Conservation (phyloP, 2,329 filamentous ascomycete species). For the Hymenoscyphus fraxineus region DNA sequence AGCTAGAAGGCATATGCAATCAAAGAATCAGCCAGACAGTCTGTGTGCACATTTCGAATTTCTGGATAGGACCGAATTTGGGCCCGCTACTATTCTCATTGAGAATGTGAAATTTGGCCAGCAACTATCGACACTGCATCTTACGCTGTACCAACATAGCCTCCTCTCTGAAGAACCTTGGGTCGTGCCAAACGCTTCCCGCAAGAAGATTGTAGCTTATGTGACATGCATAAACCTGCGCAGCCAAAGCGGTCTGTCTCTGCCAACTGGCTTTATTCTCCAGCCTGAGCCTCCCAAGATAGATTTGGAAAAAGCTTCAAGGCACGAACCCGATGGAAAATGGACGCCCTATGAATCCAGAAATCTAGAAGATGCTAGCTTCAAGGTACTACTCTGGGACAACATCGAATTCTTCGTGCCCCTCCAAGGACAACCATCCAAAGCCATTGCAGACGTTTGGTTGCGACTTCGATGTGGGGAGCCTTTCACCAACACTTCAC, state of each 20-base stretch:
- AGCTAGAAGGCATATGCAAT: neutral
- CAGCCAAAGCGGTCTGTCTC: neutral
- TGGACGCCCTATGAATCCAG: too few species aligned
- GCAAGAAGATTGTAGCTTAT: neutral
- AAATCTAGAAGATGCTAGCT: too few species aligned
- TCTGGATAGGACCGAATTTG: neutral
- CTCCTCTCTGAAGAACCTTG: conserved; percentile 1
- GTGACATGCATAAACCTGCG: conserved; percentile 1
- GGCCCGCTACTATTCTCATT: conserved; percentile 1
- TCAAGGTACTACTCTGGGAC: too few species aligned
- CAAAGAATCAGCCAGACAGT: neutral
- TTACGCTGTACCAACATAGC: conserved; percentile 6
- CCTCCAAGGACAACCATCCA: too few species aligned
- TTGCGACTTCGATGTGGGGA: too few species aligned
- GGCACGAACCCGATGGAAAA: too few species aligned
- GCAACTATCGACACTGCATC: conserved; percentile 7
- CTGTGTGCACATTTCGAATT: conserved; percentile 7
- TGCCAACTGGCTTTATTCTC: conserved; percentile 1
- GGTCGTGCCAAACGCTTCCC: neutral
- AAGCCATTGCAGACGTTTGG: too few species aligned
- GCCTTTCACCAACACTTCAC: too few species aligned
- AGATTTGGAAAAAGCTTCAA: too few species aligned
- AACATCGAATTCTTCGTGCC: too few species aligned
- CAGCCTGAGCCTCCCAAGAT: too few species aligned
- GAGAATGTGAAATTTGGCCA: conserved; percentile 5